Evolutionary conservation across 2,329 filamentous ascomycete genomes (phyloP), one percentile per base, ranked within the genome.

Genomic region (Dendryphion nanum): DNA sequence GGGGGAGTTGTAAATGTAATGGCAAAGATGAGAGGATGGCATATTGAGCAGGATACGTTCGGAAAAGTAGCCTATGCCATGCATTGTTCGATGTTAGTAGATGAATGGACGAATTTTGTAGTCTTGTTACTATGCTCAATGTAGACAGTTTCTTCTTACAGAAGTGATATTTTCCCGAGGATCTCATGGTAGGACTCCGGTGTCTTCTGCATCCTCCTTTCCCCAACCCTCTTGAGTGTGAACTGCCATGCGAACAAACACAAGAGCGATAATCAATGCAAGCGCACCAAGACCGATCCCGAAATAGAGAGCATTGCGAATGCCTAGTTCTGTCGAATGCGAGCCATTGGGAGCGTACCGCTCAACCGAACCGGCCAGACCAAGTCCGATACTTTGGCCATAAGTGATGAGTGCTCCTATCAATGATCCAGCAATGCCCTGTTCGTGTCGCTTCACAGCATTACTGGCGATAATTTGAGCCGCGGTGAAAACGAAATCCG

Each of bases 341-440:
- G 7, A 7, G 7, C 21, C 21, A 7, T 24, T n/a, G 7, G 38
- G 42, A 8, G 28, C 31, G 26, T 53, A 53, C 17, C 47, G 24
- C 19, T 48, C 80, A 2, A 85, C 74, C 0, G 79, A 85, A 0
- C 81, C 82, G 0, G 82, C 82, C 30, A 87, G 74, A 0, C 82
- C 83, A 0, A 87, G 68, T 0, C 79, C 81, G 3, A 86, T 59
- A 1, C 78, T 79, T 21, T 86, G 84, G 40, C 75, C 76, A 54
- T 86, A 87, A 59, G 86, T 85, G 44, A 86, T 77, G 8, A 83
- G 69, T 0, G 81, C 84, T 40, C 75, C 79, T 19, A 85, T 77
- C 5, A 86, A 56, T 14, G 73, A 78, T 0, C 73, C 74, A 3
- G 73, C 73, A 13, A 77, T 66, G 5, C 75, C 75, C 45, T 78